Percentiles rank a stretch among this genome's conserved stretches.
phyloP scores from a whole-genome alignment of 192 early-diverging fungal species.

The Linnemannia exigua region DNA sequence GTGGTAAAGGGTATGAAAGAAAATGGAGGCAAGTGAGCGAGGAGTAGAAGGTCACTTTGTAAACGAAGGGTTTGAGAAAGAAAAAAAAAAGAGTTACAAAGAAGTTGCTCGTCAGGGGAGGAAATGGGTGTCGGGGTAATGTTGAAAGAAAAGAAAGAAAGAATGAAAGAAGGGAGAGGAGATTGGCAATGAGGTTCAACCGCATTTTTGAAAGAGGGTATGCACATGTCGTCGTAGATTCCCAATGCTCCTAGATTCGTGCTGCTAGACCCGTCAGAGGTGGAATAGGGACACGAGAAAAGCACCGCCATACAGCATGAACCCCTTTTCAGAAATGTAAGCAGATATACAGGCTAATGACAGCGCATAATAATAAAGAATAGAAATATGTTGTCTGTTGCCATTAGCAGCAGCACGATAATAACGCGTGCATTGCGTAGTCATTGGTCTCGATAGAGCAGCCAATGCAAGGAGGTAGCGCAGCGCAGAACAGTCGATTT shows the following conservation, averaged over 20 bases:
- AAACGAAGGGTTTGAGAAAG: not conserved
- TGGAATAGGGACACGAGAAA: constrained; percentile 6
- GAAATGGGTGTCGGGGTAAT: not conserved
- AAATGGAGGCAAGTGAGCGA: too few relatives aligned
- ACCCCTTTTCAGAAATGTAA: not conserved
- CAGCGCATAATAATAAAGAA: too few relatives aligned
- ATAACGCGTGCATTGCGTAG: too few relatives aligned
- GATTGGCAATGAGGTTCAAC: too few relatives aligned
- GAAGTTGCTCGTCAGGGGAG: not conserved
- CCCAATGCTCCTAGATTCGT: not conserved
- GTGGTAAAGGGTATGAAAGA: too few relatives aligned
- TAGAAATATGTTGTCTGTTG: too few relatives aligned
- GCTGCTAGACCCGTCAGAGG: not conserved
- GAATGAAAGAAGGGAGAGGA: not conserved
- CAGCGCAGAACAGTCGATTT: not conserved
- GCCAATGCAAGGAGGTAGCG: too few relatives aligned
- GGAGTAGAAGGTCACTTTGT: too few relatives aligned
- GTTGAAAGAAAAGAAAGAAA: not conserved
- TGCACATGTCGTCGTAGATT: not conserved
- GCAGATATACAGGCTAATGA: not conserved
- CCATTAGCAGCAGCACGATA: too few relatives aligned
- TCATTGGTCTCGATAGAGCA: too few relatives aligned
- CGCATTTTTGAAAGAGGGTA: too few relatives aligned
- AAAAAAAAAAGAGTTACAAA: not conserved
- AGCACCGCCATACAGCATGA: not conserved